Evolutionary conservation across 2,329 filamentous ascomycete species (phyloP).

Genomic region (Fusarium staphyleae): DNA sequence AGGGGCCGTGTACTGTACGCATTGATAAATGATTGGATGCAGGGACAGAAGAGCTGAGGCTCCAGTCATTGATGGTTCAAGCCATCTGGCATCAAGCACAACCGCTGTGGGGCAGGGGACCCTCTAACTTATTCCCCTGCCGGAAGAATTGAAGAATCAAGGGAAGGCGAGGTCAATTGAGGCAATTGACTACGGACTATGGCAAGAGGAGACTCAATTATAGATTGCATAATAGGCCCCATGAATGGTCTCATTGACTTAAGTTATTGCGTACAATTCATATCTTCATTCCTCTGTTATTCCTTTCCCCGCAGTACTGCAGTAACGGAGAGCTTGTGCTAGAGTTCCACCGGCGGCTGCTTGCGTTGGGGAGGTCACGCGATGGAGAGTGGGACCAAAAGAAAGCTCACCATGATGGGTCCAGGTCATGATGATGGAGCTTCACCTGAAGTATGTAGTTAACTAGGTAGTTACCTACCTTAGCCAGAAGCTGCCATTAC

Average conservation of each 20-base stretch:
- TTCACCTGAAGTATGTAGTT: neutral
- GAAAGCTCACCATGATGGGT: neutral
- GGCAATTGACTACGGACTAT: constrained; percentile 14
- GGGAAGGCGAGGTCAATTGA: constrained; percentile 30
- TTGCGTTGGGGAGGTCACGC: constrained; percentile 45
- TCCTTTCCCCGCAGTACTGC: no score
- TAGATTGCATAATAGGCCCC: constrained; percentile 7
- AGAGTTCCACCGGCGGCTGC: constrained; percentile 37
- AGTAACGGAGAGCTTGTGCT: constrained; percentile 8
- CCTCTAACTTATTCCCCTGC: constrained; percentile 9
- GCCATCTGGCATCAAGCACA: neutral
- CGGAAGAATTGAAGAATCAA: constrained; percentile 6
- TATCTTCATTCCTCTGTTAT: no score
- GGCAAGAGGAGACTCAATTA: constrained; percentile 9
- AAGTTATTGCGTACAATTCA: neutral
- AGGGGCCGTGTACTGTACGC: no score
- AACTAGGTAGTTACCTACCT: neutral
- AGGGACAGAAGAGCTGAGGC: no score
- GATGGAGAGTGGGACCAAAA: constrained; percentile 24
- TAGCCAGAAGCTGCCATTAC: neutral
- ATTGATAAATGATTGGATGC: no score
- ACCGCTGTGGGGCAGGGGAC: neutral
- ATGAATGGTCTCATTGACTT: constrained; percentile 2
- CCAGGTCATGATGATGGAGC: neutral
- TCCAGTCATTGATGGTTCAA: no score